These are phyloP conservation scores for Penicillium coprophilum DNA, from an alignment of 495 filamentous ascomycete species.

Conservation along the genomic window DNA sequence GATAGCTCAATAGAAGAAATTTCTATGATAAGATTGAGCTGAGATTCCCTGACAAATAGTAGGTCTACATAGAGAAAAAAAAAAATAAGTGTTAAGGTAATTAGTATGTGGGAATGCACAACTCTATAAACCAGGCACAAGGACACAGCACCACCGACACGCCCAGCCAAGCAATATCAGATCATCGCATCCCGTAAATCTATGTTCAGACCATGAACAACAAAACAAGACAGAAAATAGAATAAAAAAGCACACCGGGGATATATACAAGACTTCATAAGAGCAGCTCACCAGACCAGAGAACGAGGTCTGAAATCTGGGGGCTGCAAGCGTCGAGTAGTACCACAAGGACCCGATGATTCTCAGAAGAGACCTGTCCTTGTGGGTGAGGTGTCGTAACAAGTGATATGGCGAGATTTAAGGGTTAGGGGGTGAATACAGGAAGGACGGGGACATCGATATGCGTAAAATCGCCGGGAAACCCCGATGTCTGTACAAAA, in stretches of 20 bases:
- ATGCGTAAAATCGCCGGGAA: neutral
- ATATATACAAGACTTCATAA: conserved; percentile 21
- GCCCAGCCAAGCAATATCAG: neutral
- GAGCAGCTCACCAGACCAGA: neutral
- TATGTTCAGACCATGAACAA: conserved; percentile 17
- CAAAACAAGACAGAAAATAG: conserved; percentile 3
- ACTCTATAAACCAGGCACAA: conserved; percentile 17
- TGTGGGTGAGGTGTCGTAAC: neutral
- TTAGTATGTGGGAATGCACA: conserved; percentile 18
- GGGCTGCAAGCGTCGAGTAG: conserved; percentile 9
- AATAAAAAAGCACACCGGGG: neutral
- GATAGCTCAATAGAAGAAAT: neutral
- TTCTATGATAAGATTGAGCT: neutral
- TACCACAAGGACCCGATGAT: neutral
- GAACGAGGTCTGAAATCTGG: neutral
- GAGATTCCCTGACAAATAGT: neutral
- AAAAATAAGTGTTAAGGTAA: neutral
- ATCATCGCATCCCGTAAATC: conserved; percentile 9
- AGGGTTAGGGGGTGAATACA: neutral
- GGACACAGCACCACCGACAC: neutral
- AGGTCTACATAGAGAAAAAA: neutral
- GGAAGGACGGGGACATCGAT: conserved; percentile 3
- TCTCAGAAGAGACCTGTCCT: neutral
- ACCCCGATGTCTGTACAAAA: conserved; percentile 12
- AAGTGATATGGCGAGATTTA: neutral